Evolutionary conservation across 2,329 filamentous ascomycete species (phyloP).

Genomic region (Plectosphaerella cucumerina): DNA sequence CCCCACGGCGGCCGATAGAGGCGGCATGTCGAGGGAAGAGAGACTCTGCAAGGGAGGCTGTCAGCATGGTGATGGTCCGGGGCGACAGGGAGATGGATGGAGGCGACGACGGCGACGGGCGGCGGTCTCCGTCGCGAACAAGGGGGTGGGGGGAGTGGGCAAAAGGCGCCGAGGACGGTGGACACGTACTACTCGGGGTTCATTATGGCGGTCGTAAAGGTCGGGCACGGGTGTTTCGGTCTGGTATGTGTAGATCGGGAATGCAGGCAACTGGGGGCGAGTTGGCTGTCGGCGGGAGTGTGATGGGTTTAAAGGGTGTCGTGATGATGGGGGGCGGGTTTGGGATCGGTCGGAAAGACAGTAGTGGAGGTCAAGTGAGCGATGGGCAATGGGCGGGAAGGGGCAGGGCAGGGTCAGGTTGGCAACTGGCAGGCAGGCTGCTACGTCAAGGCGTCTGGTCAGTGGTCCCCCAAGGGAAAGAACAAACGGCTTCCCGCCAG

Average conservation of each 20-base stretch:
- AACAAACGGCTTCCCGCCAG: slow-evolving; percentile 1
- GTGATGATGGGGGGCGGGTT: slow-evolving; percentile 2
- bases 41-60: slow-evolving; percentile 7
- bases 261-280: neutral
- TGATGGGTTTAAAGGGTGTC: slow-evolving; percentile 9
- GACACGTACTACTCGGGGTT: slow-evolving; percentile 85
- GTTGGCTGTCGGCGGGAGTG: slow-evolving; percentile 4
- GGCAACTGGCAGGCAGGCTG: slow-evolving; percentile 7
- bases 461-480: neutral
- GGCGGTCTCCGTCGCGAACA: neutral
- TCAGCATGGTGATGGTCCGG: slow-evolving; percentile 12
- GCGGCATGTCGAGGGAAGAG: neutral
- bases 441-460: slow-evolving; percentile 6
- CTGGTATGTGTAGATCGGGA: neutral
- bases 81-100: neutral
- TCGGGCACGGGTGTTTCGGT: neutral
- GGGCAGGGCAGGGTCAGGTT: slow-evolving; percentile 6
- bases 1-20: slow-evolving; percentile 1
- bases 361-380: slow-evolving; percentile 3
- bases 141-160: slow-evolving; percentile 4
- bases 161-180: slow-evolving; percentile 10
- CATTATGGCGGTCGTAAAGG: slow-evolving; percentile 54
- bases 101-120: neutral
- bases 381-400: neutral
- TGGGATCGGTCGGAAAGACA: neutral